A percentile compares a stretch with the other conserved stretches of the same genome.
These are phyloP conservation scores for Aschersonia sp. DNA, from an alignment of 2,329 filamentous ascomycete species.

Conservation along the genomic window DNA sequence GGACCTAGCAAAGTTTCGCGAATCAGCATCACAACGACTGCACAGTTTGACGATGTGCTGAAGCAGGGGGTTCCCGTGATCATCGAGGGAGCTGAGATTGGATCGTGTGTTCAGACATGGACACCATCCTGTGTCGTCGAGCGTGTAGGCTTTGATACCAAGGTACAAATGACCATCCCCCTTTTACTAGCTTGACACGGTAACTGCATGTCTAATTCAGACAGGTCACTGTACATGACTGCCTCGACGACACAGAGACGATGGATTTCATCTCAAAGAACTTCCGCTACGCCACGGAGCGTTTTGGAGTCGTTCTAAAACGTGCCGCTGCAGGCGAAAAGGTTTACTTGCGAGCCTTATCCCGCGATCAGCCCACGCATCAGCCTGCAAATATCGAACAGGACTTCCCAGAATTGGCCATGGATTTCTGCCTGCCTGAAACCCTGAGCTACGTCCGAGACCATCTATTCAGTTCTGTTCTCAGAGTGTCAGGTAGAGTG, in stretches of 20 bases:
- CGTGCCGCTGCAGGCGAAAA: constrained; percentile 42
- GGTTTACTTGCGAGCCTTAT: constrained; percentile 69
- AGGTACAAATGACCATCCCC: constrained; percentile 27
- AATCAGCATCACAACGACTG: constrained; percentile 31
- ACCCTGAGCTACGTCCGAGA: constrained; percentile 42
- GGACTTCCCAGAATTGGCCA: constrained; percentile 57
- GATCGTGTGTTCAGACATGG: constrained; percentile 54
- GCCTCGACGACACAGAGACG: constrained; percentile 32
- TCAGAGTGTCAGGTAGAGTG: constrained; percentile 66
- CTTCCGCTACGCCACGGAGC: constrained; percentile 58
- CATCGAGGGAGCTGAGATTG: constrained; percentile 51
- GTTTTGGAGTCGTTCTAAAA: constrained; percentile 52
- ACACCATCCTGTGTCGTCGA: constrained; percentile 50
- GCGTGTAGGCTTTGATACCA: constrained; percentile 43
- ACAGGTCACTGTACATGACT: constrained; percentile 64
- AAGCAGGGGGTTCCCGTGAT: constrained; percentile 39
- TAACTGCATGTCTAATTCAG: background rate
- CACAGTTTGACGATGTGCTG: constrained; percentile 47
- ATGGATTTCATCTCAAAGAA: constrained; percentile 81
- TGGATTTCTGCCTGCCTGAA: constrained; percentile 55
- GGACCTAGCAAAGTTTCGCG: constrained; percentile 28
- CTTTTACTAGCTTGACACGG: background rate
- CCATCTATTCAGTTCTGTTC: constrained; percentile 62
- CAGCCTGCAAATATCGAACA: constrained; percentile 51
- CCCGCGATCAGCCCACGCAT: constrained; percentile 51